A percentile compares a stretch with the other conserved stretches of the same genome.
phyloP scores from a whole-genome alignment of 2,329 filamentous ascomycete genomes.

The Paecilomyces sp. region DNA sequence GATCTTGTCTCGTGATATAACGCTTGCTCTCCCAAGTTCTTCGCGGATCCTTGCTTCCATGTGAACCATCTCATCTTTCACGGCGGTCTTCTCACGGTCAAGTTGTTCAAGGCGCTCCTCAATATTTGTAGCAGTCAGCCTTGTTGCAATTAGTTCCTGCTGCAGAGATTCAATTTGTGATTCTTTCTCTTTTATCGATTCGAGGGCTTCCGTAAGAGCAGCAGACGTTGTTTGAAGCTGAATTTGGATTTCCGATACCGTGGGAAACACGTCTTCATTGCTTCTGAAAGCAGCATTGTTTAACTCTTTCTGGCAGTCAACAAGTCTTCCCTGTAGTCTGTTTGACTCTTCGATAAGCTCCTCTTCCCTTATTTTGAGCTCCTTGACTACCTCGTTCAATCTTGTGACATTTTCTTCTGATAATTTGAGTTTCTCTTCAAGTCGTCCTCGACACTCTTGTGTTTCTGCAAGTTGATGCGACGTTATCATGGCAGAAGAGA shows the following conservation, averaged over 20 bases:
- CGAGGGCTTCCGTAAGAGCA: slow-evolving; percentile 10
- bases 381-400: slow-evolving; percentile 14
- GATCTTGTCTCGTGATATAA: slow-evolving; percentile 18
- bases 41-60: slow-evolving; percentile 20
- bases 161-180: slow-evolving; percentile 11
- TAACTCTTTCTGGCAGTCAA: slow-evolving; percentile 10
- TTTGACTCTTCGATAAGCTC: slow-evolving; percentile 23
- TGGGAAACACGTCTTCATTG: slow-evolving; percentile 13
- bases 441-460: slow-evolving; percentile 8
- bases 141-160: slow-evolving; percentile 13
- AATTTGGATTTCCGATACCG: slow-evolving; percentile 17
- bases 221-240: slow-evolving; percentile 15
- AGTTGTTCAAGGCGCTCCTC: slow-evolving; percentile 6
- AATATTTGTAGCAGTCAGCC: slow-evolving; percentile 9
- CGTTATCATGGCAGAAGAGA: slow-evolving; percentile 12
- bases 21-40: slow-evolving; percentile 23
- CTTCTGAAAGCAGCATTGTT: slow-evolving; percentile 17
- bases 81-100: slow-evolving; percentile 13
- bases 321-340: slow-evolving; percentile 11
- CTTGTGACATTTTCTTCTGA: slow-evolving; percentile 12
- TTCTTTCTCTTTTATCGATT: slow-evolving; percentile 13
- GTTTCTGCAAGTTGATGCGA: slow-evolving; percentile 15
- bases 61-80: slow-evolving; percentile 13
- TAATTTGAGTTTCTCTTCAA: slow-evolving; percentile 13
- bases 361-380: slow-evolving; percentile 13